Conservation (phyloP, 805 yeast genomes). For the Maudiozyma bulderi region DNA sequence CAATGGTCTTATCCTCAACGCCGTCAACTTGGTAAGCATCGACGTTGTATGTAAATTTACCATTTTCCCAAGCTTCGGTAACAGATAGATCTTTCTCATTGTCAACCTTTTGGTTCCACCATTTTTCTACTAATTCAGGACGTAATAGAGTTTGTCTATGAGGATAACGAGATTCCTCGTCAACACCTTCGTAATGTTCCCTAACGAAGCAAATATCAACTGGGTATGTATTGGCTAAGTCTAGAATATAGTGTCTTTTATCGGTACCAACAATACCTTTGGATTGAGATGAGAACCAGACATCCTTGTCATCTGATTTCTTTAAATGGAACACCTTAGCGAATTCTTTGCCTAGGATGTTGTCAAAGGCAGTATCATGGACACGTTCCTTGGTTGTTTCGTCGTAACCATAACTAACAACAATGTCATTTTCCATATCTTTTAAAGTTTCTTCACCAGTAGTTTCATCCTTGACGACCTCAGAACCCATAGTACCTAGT, state of each 20-base stretch:
- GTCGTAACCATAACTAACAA: constrained; percentile 66
- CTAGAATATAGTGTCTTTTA: constrained; percentile 74
- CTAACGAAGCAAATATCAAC: constrained; percentile 72
- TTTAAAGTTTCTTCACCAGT: constrained; percentile 33
- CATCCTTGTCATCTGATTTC: constrained; percentile 31
- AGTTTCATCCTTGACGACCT: constrained; percentile 32
- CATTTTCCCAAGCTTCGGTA: constrained; percentile 33
- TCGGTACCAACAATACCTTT: constrained; percentile 85
- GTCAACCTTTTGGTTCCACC: constrained; percentile 71
- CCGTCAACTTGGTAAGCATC: constrained; percentile 54
- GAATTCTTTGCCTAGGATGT: constrained; percentile 43
- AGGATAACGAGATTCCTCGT: constrained; percentile 52
- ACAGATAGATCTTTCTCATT: constrained; percentile 18
- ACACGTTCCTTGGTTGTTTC: constrained; percentile 47
- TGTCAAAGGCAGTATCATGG: constrained; percentile 43
- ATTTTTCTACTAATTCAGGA: constrained; percentile 80
- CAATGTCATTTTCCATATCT: constrained; percentile 31
- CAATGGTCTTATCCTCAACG: constrained; percentile 39
- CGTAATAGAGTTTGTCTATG: constrained; percentile 72
- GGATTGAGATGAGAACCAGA: constrained; percentile 64
- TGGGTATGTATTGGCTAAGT: constrained; percentile 76
- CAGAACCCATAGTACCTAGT: constrained; percentile 33
- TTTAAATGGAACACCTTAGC: constrained; percentile 74
- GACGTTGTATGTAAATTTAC: constrained; percentile 58
- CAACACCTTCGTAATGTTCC: constrained; percentile 34